Percentiles rank a stretch among this genome's conserved stretches.
Conservation (phyloP, 2,329 filamentous ascomycete species). For the Clarireedia paspali region DNA sequence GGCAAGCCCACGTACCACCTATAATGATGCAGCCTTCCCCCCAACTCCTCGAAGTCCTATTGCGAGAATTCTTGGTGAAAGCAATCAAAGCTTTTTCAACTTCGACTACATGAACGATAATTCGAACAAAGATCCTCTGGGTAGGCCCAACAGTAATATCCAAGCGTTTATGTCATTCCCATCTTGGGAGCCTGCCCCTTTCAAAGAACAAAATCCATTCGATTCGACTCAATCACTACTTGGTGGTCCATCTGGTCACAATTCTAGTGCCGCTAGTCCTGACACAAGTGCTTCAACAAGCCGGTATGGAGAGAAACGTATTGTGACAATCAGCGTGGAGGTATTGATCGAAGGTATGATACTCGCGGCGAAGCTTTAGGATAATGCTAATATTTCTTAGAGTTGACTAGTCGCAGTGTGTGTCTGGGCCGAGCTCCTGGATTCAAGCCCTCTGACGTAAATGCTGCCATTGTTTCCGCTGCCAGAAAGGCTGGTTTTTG, state of each 20-base stretch:
- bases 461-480: constrained; percentile 22
- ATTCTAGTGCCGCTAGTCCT: neutral
- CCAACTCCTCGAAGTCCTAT: constrained; percentile 19
- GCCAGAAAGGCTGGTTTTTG: constrained; percentile 1
- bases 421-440: constrained; percentile 29
- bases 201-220: neutral
- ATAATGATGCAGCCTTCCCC: constrained; percentile 14
- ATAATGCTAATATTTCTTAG: constrained; percentile 12
- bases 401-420: constrained; percentile 22
- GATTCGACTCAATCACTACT: neutral
- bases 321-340: constrained; percentile 26
- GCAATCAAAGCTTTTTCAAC: neutral
- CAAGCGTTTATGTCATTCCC: neutral
- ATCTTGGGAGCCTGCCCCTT: neutral
- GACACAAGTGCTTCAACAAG: neutral
- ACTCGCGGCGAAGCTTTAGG: neutral
- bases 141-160: neutral
- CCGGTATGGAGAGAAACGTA: constrained; percentile 12
- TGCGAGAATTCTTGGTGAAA: constrained; percentile 3
- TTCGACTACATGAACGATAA: neutral
- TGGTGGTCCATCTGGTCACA: neutral
- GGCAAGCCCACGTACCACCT: constrained; percentile 7
- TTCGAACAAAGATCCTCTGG: neutral
- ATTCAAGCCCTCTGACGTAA: constrained; percentile 27
- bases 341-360: constrained; percentile 27